Base-by-base conservation (phyloP, 257 asterid species). In the Solanum etuberosum region DNA sequence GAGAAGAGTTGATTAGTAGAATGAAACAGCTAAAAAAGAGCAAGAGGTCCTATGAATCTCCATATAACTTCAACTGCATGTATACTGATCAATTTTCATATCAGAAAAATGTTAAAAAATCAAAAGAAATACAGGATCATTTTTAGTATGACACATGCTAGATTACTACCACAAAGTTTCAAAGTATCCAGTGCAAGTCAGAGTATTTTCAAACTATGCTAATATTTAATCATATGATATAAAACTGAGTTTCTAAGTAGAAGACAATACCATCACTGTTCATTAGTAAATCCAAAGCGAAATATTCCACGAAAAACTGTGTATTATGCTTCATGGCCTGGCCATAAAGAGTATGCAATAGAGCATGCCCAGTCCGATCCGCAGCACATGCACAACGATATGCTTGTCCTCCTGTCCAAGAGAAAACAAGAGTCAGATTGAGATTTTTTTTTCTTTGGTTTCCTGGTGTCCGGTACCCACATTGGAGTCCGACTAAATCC, bases 381-480 rank as follows among this genome's bases (percentile, higher is more conserved):
- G 99, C 99, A 89, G 99, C 99, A 92, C 98, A 95, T 34, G 98
- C 98, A 90, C 99, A 97, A 43, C 98, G 98, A 87, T 97, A 97
- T 18, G 99, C 99, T 90, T 97, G 99, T 43, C 99, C 99, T 88
- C 99, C 99, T 96, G 67, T 29, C 70, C 57, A 74, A 74, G 46
- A 87, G 25, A 86, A 88, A 83, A 84, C 82, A 73, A 25, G 57
- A 23, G 37, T 73, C 88, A 86, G 31, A 71, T 48, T 48, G 83
- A 72, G 83, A 54, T 20, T 54, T 54, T 6, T 32, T 51, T 54
- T 54, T 54, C 25, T 54, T 54, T 54, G 63, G 63, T 54, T 54
- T 54, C 63, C 63, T 20, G 63, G n/a, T 51, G 23, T 5, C 23
- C 23, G 23, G 9, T 54, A 54, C 25, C 63, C 63, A 54, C 11